These are phyloP conservation scores for Nepenthes alata DNA, from an alignment of 179 eudicot species.

Conservation along the genomic window DNA sequence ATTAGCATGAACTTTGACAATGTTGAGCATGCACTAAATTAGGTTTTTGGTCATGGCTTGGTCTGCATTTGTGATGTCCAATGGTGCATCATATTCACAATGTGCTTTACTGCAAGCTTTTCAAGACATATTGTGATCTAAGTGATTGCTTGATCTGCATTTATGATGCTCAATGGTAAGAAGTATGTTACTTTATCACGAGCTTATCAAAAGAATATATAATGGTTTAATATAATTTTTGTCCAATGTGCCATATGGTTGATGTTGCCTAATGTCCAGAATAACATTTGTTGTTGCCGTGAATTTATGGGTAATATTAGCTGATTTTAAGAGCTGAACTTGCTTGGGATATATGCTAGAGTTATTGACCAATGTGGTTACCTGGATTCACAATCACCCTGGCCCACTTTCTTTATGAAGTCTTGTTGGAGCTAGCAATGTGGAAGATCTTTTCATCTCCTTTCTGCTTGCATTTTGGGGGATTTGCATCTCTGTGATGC, in stretches of 20 bases:
- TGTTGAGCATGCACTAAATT: neutral
- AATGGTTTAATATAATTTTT: no score
- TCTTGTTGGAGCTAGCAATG: neutral
- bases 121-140: no score
- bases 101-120: no score
- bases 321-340: no score
- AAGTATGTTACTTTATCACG: no score
- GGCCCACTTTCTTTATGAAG: neutral
- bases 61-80: neutral
- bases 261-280: no score
- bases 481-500: neutral
- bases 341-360: no score
- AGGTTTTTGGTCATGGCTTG: neutral
- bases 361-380: neutral
- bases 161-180: no score
- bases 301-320: neutral
- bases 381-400: neutral
- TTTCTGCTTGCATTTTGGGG: neutral
- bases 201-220: neutral
- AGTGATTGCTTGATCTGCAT: no score
- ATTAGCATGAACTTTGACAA: neutral
- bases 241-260: no score
- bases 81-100: no score
- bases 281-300: no score
- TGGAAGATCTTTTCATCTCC: neutral